Percentiles rank a stretch among this genome's conserved stretches.
These are phyloP conservation scores for Agrocybe praecox DNA, from an alignment of 768 basidiomycete species.

Conservation along the genomic window DNA sequence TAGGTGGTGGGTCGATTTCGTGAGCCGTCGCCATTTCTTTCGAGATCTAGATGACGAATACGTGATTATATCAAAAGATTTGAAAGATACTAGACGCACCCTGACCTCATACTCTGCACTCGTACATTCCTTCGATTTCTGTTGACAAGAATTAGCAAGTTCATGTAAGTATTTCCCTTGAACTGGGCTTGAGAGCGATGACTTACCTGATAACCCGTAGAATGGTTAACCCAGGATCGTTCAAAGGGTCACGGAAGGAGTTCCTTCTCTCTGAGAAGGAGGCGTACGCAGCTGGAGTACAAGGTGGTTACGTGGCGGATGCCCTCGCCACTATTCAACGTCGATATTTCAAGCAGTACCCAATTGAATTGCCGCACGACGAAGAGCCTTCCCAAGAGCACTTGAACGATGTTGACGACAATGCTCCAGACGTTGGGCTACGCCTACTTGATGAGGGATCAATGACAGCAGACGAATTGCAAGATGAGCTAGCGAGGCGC, in stretches of 20 bases:
- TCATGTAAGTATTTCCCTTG: no score
- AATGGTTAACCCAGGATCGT: slow-evolving; percentile 1
- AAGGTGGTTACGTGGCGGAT: not conserved
- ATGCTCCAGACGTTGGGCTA: not conserved
- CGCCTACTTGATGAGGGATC: not conserved
- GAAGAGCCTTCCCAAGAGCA: not conserved
- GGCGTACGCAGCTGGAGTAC: not conserved
- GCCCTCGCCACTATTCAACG: not conserved
- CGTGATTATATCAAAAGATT: no score
- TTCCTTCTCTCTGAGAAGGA: not conserved
- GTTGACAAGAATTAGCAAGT: no score
- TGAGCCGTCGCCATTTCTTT: no score
- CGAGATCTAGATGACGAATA: no score
- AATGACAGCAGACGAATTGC: not conserved
- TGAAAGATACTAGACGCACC: no score
- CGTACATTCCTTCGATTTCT: no score
- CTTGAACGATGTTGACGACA: not conserved
- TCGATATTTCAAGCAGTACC: slow-evolving; percentile 5
- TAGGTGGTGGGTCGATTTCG: no score
- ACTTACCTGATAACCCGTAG: not conserved
- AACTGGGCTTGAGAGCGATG: not conserved
- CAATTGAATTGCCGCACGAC: not conserved
- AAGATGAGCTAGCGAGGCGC: not conserved
- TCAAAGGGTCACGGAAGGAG: not conserved
- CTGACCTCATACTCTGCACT: no score